Conservation (phyloP, 208 protist species). For the Wallacemonas sp. region DNA sequence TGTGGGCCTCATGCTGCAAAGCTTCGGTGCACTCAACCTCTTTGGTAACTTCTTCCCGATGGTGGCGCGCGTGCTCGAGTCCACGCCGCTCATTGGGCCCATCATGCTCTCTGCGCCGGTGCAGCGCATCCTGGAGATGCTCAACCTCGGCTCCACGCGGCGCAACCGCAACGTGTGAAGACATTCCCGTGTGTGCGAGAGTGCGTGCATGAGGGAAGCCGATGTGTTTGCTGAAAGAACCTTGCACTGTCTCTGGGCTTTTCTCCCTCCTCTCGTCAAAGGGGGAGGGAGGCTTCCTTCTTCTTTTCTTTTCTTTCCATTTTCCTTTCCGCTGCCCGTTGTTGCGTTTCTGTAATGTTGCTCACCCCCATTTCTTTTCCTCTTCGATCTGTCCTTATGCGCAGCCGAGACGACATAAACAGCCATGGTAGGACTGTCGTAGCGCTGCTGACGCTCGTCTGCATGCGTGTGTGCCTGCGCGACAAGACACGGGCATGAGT, state of each 20-base stretch:
- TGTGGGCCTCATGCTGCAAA: slow-evolving; percentile 78
- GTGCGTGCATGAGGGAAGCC: too few species aligned
- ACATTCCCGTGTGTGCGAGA: not conserved
- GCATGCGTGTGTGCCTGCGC: not conserved
- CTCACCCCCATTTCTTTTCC: too few species aligned
- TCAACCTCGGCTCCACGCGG: slow-evolving; percentile 43
- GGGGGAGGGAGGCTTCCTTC: not conserved
- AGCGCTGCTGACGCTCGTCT: too few species aligned
- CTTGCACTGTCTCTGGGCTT: slow-evolving; percentile 12
- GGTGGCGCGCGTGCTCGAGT: slow-evolving; percentile 83
- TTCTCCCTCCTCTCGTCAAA: not conserved
- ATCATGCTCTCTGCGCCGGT: slow-evolving; percentile 67
- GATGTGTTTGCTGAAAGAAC: too few species aligned
- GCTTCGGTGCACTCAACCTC: slow-evolving; percentile 87
- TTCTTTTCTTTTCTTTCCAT: slow-evolving; percentile 8
- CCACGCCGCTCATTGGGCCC: slow-evolving; percentile 77
- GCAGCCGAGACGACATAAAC: too few species aligned
- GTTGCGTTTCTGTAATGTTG: not conserved
- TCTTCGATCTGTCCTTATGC: too few species aligned
- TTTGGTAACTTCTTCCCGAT: slow-evolving; percentile 93
- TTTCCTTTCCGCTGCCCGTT: not conserved
- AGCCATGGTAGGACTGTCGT: too few species aligned
- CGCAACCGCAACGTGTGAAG: slow-evolving; percentile 68
- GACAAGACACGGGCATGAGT: not conserved
- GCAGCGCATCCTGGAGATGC: slow-evolving; percentile 42